Conservation (phyloP, 495 filamentous ascomycete species). For the Hyaloscypha finlandica region DNA sequence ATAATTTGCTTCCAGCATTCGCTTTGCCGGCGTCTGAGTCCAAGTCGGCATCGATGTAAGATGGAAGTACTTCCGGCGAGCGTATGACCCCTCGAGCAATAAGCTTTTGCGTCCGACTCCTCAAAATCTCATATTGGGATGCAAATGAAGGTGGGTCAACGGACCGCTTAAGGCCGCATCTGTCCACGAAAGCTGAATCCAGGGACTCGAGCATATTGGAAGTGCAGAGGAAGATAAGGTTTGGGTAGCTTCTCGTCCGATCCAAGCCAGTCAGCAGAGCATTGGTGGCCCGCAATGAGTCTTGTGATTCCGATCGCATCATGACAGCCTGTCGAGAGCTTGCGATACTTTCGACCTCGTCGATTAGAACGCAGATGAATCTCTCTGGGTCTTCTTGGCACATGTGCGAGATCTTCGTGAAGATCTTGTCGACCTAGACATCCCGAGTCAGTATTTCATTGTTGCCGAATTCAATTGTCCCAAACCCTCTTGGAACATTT, state of each 20-base stretch:
- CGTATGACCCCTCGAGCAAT: slow-evolving; percentile 20
- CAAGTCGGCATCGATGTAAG: slow-evolving; percentile 18
- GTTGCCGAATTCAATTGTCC: not conserved
- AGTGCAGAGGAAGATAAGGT: slow-evolving; percentile 54
- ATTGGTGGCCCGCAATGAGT: slow-evolving; percentile 41
- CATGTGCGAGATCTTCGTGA: slow-evolving; percentile 43
- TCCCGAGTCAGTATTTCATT: not conserved
- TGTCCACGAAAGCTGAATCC: slow-evolving; percentile 54
- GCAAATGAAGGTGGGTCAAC: slow-evolving; percentile 39
- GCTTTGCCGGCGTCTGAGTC: not conserved
- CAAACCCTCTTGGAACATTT: not conserved
- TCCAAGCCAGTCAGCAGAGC: slow-evolving; percentile 46
- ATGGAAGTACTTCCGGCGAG: slow-evolving; percentile 18
- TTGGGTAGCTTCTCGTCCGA: slow-evolving; percentile 38
- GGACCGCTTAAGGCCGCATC: slow-evolving; percentile 48
- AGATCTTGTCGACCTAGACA: slow-evolving; percentile 39
- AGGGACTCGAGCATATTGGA: slow-evolving; percentile 49
- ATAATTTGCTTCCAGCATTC: slow-evolving; percentile 14
- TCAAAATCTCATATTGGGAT: slow-evolving; percentile 49
- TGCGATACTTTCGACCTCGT: slow-evolving; percentile 57
- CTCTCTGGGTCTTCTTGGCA: slow-evolving; percentile 41
- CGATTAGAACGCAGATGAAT: slow-evolving; percentile 52
- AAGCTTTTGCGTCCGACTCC: slow-evolving; percentile 22
- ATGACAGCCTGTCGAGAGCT: slow-evolving; percentile 41
- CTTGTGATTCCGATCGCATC: slow-evolving; percentile 44